Conservation (phyloP, 441 rosid species). For the Aleurites moluccanus region DNA sequence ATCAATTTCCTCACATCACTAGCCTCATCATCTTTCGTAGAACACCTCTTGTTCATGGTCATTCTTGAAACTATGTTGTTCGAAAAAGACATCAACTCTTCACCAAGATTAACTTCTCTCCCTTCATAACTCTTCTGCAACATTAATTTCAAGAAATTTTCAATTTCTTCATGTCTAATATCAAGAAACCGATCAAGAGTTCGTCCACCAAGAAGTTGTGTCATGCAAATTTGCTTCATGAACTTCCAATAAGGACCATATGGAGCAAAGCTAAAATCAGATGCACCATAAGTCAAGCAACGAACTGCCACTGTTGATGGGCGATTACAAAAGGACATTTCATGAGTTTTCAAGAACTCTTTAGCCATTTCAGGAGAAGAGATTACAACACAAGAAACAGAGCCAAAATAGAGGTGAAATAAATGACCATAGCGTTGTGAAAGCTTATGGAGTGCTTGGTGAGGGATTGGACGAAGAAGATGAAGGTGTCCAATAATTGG, state of each 20-base stretch:
- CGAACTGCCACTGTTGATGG: constrained; percentile 33
- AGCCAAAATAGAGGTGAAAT: constrained; percentile 47
- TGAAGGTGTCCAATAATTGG: constrained; percentile 64
- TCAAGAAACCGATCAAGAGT: constrained; percentile 32
- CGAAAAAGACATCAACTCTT: constrained; percentile 33
- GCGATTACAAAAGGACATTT: constrained; percentile 35
- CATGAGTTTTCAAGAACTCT: constrained; percentile 52
- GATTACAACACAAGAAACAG: constrained; percentile 46
- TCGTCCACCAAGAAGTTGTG: constrained; percentile 41
- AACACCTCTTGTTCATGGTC: constrained; percentile 39
- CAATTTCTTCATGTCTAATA: constrained; percentile 30
- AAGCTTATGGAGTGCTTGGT: constrained; percentile 56
- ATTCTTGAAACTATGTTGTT: constrained; percentile 41
- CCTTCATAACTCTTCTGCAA: constrained; percentile 16
- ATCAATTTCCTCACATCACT: constrained; percentile 37
- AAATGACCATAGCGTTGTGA: constrained; percentile 45
- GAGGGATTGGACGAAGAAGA: constrained; percentile 52
- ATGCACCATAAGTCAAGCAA: constrained; percentile 43
- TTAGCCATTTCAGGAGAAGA: constrained; percentile 49
- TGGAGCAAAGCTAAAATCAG: constrained; percentile 41
- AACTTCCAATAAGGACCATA: constrained; percentile 58
- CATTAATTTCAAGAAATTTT: constrained; percentile 26
- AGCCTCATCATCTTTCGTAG: constrained; percentile 32
- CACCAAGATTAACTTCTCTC: constrained; percentile 33
- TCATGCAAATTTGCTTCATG: constrained; percentile 48